These are phyloP conservation scores for Xylaria castorea DNA, from an alignment of 495 filamentous ascomycete species.

Conservation along the genomic window DNA sequence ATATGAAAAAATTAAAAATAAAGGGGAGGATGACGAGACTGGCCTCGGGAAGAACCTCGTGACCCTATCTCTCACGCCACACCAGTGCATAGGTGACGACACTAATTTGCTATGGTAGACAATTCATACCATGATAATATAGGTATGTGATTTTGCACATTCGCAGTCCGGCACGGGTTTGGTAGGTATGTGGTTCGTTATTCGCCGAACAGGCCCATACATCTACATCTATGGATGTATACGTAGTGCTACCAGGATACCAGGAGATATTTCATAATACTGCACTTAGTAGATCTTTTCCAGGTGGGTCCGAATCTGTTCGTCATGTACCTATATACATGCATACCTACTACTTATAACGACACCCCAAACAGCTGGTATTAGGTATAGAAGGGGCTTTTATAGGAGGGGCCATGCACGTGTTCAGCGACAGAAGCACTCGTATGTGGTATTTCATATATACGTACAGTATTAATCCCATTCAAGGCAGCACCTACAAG, in stretches of 20 bases:
- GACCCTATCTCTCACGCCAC: constrained; percentile 42
- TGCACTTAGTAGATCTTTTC: constrained; percentile 17
- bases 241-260: background rate
- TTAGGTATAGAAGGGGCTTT: background rate
- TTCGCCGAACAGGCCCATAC: background rate
- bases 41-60: constrained; percentile 35
- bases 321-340: background rate
- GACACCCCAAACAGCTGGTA: constrained; percentile 12
- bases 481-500: constrained; percentile 3
- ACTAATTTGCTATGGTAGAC: background rate
- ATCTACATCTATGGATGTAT: background rate
- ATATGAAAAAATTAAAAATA: background rate
- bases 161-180: background rate
- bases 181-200: background rate
- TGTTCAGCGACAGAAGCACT: constrained; percentile 3
- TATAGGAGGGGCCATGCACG: constrained; percentile 24
- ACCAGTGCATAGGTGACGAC: constrained; percentile 37
- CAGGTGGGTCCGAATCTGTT: background rate
- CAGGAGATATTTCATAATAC: constrained; percentile 2
- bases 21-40: background rate
- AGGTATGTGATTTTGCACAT: background rate
- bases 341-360: constrained; percentile 3
- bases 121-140: background rate
- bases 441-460: background rate
- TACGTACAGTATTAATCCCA: background rate